Evolutionary conservation across 2,329 filamentous ascomycete genomes (phyloP), one percentile per base, ranked within the genome.

Genomic region (Lojkania enalia): DNA sequence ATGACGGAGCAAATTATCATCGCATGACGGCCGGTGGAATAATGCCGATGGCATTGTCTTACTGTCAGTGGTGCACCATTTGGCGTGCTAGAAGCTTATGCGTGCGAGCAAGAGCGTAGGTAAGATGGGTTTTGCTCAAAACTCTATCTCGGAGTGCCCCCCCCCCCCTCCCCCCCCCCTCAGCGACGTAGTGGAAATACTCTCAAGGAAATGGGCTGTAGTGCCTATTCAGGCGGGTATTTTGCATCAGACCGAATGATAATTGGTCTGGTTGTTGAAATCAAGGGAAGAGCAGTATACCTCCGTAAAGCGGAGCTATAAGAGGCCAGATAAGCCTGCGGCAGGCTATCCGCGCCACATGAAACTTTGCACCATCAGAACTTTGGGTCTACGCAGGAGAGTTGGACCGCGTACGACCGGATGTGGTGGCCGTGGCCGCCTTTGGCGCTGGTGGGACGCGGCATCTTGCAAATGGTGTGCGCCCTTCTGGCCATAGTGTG

Each of bases 371-470:
- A 48, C 44, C 37, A 42, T 21, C 44, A 45, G 42, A 23, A 36
- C 35, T 39, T 3, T 7, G 35, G 15, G 27, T 29, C 11, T 35
- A 31, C 16, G 6, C n/a, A n/a, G n/a, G n/a, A n/a, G n/a, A 15
- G 32, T 40, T 13, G 29, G 18, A 43, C 44, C 39, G 18, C 14
- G 35, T 38, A 30, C 21, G 42, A 35, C 39, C 55, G 59, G 57
- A 62, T n/a, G 52, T 52, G 55, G 21, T 38, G 38, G 23, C 58
- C 59, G 55, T 51, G 33, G 49, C 49, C 35, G 42, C 31, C 43
- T 29, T 33, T 46, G 29, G 39, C 39, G 31, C 15, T 19, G 5
- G 37, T 39, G 35, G 25, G 13, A 30, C 6, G 20, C 23, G 20
- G 27, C 9, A 23, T 35, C 16, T 20, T 16, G 27, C 35, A 21